Base-by-base conservation (phyloP, 441 rosid species). In the Francoa sonchifolia region DNA sequence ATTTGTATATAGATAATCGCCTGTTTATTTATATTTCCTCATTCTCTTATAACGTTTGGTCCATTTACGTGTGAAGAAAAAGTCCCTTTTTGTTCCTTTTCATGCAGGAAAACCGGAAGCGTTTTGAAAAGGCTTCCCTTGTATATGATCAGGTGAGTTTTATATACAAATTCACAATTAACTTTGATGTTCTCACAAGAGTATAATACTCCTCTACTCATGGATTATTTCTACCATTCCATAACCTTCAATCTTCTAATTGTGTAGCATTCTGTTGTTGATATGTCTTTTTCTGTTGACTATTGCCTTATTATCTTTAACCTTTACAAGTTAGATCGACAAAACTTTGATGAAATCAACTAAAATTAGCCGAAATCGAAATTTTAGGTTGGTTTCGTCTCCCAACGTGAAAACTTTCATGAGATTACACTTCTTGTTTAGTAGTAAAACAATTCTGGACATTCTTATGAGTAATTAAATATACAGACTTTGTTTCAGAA, bases 91-190 rank as follows among this genome's bases (percentile, higher is more conserved):
- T n/a, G n/a, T n/a, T n/a, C n/a, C n/a, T n/a, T n/a, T n/a, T n/a
- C n/a, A 9, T 36, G 22, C 40, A 36, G 62, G 62, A 57, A 42
- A 49, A 50, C 8, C 42, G 55, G 8, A 48, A 57, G 42, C 45
- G 55, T 19, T 57, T 57, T 38, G 62, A 57, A 50, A 57, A 57
- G 35, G 55, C 62, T 26, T 35, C 55, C 36, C 45, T 57, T 38
- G 39, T 31, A 17, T 49, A 57, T 36, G 62, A 57, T 44, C 62
- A 49, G 62, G 62, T 49, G 37, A 5, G 5, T 27, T 7, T 22
- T 17, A 18, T 20, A 16, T 37, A 14, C 1, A 4, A n/a, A 31
- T 16, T 2, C 13, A 12, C 16, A 33, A n/a, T 33, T 33, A 33
- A n/a, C 3, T 33, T 13, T 33, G 13, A n/a, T n/a, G 12, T 31